Percentiles rank a stretch among this genome's conserved stretches.
Conservation (phyloP, 2,329 filamentous ascomycete species). For the Calycina herbarum region DNA sequence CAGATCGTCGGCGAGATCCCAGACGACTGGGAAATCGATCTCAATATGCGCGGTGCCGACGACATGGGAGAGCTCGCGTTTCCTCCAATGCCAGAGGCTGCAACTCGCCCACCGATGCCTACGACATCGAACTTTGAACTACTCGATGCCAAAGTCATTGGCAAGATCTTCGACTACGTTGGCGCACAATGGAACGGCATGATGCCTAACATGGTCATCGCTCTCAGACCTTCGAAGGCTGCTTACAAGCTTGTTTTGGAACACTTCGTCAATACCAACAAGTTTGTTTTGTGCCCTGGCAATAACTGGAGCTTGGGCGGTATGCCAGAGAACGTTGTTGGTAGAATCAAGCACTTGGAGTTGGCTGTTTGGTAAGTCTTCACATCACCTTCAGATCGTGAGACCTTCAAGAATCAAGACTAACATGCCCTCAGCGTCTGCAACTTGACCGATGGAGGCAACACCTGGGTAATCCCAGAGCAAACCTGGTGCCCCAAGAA, state of each 20-base stretch:
- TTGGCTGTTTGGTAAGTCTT: neutral
- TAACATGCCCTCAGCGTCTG: neutral
- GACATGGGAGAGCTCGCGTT: neutral
- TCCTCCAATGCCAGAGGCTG: neutral
- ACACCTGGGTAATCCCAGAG: neutral
- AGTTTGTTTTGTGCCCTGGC: neutral
- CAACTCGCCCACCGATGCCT: neutral
- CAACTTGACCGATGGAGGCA: constrained; percentile 2
- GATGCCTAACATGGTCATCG: neutral
- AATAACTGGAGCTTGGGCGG: neutral
- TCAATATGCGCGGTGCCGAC: neutral
- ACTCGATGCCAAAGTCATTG: neutral
- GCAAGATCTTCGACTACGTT: neutral
- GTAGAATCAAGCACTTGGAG: neutral
- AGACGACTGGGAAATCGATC: neutral
- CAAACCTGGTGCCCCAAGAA: neutral
- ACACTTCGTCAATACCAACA: neutral
- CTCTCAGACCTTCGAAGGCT: neutral
- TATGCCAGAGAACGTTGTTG: neutral
- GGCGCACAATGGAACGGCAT: neutral
- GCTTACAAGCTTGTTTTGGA: neutral
- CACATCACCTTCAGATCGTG: neutral
- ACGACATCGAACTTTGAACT: neutral
- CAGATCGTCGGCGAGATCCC: neutral
- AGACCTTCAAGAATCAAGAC: neutral